Evolutionary conservation across 495 filamentous ascomycete genomes (phyloP).

Genomic region (Sporormia fimetaria): DNA sequence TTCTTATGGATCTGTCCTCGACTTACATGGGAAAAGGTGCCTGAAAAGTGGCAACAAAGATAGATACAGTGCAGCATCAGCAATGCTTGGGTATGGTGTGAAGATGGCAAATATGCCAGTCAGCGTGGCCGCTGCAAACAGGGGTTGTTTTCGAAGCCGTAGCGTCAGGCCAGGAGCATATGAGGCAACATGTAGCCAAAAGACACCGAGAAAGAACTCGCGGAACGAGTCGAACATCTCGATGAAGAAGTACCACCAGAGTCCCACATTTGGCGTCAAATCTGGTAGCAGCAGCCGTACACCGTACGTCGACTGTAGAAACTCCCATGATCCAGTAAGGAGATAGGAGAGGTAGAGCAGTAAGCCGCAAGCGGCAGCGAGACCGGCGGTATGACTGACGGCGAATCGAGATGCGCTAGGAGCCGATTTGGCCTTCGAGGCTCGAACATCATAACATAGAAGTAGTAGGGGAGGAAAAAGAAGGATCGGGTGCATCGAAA

Average conservation of each 20-base stretch:
- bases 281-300: constrained; percentile 85
- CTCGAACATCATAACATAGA: constrained; percentile 57
- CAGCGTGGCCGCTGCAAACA: constrained; percentile 72
- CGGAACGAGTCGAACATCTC: constrained; percentile 99
- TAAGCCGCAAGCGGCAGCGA: constrained; percentile 35
- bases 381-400: constrained; percentile 34
- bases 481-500: constrained; percentile 82
- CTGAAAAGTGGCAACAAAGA: constrained; percentile 76
- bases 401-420: constrained; percentile 38
- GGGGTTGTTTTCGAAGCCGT: constrained; percentile 60
- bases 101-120: constrained; percentile 85
- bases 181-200: constrained; percentile 85
- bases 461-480: constrained; percentile 73
- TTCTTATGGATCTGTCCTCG: background rate
- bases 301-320: constrained; percentile 79
- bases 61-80: constrained; percentile 74
- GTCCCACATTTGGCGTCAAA: constrained; percentile 83
- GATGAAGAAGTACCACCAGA: constrained; percentile 99
- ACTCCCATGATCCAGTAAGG: constrained; percentile 69
- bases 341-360: constrained; percentile 63
- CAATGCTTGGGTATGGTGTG: constrained; percentile 89
- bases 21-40: constrained; percentile 81
- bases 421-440: constrained; percentile 6
- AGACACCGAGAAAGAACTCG: constrained; percentile 91
- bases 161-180: constrained; percentile 80